phyloP scores from a whole-genome alignment of 73 alveolate genomes.

The Symbiodinium pilosum region DNA sequence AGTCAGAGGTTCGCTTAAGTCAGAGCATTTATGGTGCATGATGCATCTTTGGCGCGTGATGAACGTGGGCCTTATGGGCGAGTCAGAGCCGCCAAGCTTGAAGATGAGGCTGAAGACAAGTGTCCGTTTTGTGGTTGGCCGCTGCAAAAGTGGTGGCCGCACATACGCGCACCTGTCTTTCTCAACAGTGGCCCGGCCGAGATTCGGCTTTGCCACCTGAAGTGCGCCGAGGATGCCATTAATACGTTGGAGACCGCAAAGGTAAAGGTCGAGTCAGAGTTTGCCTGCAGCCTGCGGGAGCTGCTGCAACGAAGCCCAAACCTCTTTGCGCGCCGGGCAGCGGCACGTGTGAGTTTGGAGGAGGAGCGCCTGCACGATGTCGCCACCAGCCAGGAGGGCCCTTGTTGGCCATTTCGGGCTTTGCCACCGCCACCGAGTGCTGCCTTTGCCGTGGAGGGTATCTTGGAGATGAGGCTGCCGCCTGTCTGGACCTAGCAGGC shows the following conservation, averaged over 20 bases:
- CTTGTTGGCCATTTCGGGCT: constrained; percentile 37
- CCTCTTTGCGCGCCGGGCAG: constrained; percentile 29
- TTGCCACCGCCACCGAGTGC: constrained; percentile 62
- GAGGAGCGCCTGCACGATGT: constrained; percentile 34
- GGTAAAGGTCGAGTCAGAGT: constrained; percentile 7
- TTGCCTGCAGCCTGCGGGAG: constrained; percentile 42
- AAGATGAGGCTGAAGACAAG: not conserved
- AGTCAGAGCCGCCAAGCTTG: not conserved
- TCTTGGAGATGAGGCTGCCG: constrained; percentile 16
- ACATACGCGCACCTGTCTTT: constrained; percentile 31
- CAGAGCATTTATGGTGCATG: not conserved
- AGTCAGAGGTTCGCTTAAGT: no score
- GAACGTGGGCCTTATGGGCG: constrained; percentile 11
- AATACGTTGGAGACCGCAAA: not conserved
- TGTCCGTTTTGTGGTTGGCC: not conserved
- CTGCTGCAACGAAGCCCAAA: constrained; percentile 34
- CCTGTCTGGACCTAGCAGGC: not conserved
- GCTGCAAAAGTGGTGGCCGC: constrained; percentile 81
- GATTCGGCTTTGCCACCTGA: constrained; percentile 28
- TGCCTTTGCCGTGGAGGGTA: constrained; percentile 27
- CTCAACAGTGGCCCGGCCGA: not conserved
- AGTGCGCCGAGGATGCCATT: constrained; percentile 19
- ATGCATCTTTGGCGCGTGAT: not conserved
- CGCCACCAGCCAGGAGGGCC: not conserved
- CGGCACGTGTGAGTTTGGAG: constrained; percentile 47